These are phyloP conservation scores for Ochetophila trinervis DNA, from an alignment of 306 rosid species.

Conservation along the genomic window DNA sequence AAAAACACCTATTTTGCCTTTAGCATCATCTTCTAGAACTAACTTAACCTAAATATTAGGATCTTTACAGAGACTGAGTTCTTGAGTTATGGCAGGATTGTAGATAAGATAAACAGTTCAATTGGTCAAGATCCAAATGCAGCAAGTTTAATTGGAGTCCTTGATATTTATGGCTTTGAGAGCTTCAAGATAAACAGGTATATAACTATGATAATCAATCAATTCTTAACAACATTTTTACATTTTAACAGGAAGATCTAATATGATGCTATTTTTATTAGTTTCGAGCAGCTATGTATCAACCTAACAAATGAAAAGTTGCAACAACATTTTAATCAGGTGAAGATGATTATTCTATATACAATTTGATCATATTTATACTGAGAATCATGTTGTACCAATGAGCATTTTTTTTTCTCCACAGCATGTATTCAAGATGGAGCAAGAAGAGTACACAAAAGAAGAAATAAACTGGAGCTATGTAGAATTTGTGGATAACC, in stretches of 20 bases:
- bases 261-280: conserved; percentile 26
- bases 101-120: conserved; percentile 78
- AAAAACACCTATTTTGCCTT: conserved; percentile 5
- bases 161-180: conserved; percentile 88
- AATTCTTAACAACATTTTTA: background rate
- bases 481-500: conserved; percentile 84
- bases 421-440: conserved; percentile 96
- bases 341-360: conserved; percentile 31
- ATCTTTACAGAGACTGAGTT: conserved; percentile 11
- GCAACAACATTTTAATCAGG: conserved; percentile 93
- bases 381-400: background rate
- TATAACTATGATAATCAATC: background rate
- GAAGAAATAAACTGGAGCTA: conserved; percentile 90
- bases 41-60: conserved; percentile 11
- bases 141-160: conserved; percentile 75
- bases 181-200: conserved; percentile 91
- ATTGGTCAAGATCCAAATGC: conserved; percentile 85
- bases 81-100: conserved; percentile 62
- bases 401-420: conserved; percentile 23
- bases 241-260: conserved; percentile 1
- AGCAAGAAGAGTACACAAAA: conserved; percentile 90
- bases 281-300: conserved; percentile 92
- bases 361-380: conserved; percentile 8
- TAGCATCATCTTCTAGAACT: background rate
- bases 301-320: conserved; percentile 86